Base-by-base conservation (phyloP, 257 asterid species). In the Asclepias syriaca region DNA sequence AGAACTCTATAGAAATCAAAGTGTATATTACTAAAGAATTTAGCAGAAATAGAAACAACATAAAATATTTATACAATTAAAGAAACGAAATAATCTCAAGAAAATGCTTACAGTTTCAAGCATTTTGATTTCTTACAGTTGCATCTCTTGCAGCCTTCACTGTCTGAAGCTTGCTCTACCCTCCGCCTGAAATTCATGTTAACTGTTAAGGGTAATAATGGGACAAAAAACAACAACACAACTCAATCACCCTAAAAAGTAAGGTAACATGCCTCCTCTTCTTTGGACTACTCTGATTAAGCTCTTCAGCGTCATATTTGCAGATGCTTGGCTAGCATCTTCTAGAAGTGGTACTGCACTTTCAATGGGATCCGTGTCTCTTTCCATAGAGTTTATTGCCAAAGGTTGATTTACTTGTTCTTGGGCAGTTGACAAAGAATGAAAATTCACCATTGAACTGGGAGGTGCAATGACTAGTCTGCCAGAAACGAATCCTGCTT, bases 61-160 rank as follows among this genome's bases (percentile, higher is more conserved):
- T n/a, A n/a, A n/a, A n/a, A n/a, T n/a, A n/a, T n/a, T n/a, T n/a
- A n/a, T n/a, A 37, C 5, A 29, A 14, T 34, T 34, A 9, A 66
- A 55, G 49, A n/a, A 67, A 34, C 14, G 21, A 37, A 37, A 64
- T 37, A 37, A 37, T 19, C 68, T 14, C 11, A 60, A 48, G 43
- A 48, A 71, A 63, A n/a, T 55, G 75, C 97, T 91, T 84, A 94
- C 98, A 94, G 97, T 74, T 94, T 94, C 77, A 94, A 87, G 89
- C 99, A 94, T 83, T 91, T 94, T 48, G 98, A 89, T 78, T 91
- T 92, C 89, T 92, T 94, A 86, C 99, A 94, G 83, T 91, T 94
- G 69, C 99, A 94, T 66, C 99, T 85, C 83, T 94, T 94, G 71
- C 99, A 94, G 4, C 90, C 46, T 60, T 79, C 97, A 10, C 85